A percentile compares a stretch with the other conserved stretches of the same genome.
phyloP scores from a whole-genome alignment of 139 green algal species.

The Chlamydomonas incerta region DNA sequence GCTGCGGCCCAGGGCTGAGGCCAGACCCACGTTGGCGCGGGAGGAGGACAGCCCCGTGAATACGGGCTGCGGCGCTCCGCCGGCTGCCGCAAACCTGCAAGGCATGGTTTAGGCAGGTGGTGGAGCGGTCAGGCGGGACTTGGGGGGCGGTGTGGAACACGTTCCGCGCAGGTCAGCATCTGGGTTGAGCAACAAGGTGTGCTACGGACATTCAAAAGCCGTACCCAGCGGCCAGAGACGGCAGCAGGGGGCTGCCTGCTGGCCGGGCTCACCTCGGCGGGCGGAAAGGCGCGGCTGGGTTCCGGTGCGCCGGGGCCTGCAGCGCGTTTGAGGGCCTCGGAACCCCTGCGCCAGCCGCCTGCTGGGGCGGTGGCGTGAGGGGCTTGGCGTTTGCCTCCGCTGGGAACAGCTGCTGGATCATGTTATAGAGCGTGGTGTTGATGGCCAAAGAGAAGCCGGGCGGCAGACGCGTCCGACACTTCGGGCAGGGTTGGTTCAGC shows the following conservation, averaged over 20 bases:
- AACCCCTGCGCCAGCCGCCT: background rate
- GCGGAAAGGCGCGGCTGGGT: background rate
- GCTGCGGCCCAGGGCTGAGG: slow-evolving; percentile 7
- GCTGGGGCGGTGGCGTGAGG: background rate
- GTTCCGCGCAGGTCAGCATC: background rate
- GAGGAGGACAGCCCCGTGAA: slow-evolving; percentile 36
- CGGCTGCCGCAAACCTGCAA: background rate
- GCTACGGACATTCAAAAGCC: background rate
- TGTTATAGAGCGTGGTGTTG: slow-evolving; percentile 70
- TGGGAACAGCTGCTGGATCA: slow-evolving; percentile 67
- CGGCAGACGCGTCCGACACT: slow-evolving; percentile 47
- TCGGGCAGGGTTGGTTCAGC: slow-evolving; percentile 58
- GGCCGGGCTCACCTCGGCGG: slow-evolving; percentile 13
- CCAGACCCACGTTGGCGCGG: background rate
- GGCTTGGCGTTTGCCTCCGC: slow-evolving; percentile 13
- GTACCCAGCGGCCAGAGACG: too few species aligned
- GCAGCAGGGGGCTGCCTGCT: too few species aligned
- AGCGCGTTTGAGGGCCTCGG: too few species aligned
- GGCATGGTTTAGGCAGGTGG: background rate
- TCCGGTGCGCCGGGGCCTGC: background rate
- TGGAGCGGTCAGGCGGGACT: background rate
- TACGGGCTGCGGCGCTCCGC: background rate
- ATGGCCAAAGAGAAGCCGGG: slow-evolving; percentile 45
- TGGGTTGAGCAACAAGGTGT: background rate
- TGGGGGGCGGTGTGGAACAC: too few species aligned